These are phyloP conservation scores for Zygosaccharomyces pseudobailii DNA, from an alignment of 1,139 yeast species.

Conservation along the genomic window DNA sequence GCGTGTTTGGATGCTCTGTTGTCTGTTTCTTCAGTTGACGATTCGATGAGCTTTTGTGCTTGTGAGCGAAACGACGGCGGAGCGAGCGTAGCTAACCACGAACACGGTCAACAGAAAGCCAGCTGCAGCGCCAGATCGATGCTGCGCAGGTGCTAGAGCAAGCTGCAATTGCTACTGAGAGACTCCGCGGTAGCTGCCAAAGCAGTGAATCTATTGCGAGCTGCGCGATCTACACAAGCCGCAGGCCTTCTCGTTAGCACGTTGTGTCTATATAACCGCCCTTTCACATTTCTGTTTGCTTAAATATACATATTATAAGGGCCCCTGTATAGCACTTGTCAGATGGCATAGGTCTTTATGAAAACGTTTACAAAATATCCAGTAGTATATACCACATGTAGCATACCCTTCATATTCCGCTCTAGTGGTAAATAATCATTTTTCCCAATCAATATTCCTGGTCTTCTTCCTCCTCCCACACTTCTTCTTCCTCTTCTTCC, in stretches of 20 bases:
- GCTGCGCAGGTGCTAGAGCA: too few species aligned
- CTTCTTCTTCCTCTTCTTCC: conserved; percentile 40
- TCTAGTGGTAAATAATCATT: too few species aligned
- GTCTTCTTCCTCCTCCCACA: conserved; percentile 24
- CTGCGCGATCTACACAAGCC: too few species aligned
- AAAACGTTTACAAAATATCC: neutral
- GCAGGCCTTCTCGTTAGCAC: too few species aligned
- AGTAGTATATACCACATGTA: neutral
- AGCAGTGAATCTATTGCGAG: too few species aligned
- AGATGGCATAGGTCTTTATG: neutral
- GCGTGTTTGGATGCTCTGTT: conserved; percentile 50
- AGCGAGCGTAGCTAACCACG: conserved; percentile 50
- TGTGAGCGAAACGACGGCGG: conserved; percentile 15
- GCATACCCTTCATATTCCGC: too few species aligned
- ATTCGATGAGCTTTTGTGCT: conserved; percentile 1
- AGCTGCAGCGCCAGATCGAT: too few species aligned
- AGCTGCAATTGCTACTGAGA: too few species aligned
- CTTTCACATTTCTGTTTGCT: too few species aligned
- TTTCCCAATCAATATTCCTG: neutral
- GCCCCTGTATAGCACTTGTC: neutral
- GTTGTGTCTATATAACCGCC: too few species aligned
- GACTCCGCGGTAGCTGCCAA: too few species aligned
- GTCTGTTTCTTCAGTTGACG: neutral
- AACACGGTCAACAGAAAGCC: conserved; percentile 13
- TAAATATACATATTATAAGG: too few species aligned